Base-by-base conservation (phyloP, 192 early-diverging fungal genomes). In the Umbelopsis sp. region DNA sequence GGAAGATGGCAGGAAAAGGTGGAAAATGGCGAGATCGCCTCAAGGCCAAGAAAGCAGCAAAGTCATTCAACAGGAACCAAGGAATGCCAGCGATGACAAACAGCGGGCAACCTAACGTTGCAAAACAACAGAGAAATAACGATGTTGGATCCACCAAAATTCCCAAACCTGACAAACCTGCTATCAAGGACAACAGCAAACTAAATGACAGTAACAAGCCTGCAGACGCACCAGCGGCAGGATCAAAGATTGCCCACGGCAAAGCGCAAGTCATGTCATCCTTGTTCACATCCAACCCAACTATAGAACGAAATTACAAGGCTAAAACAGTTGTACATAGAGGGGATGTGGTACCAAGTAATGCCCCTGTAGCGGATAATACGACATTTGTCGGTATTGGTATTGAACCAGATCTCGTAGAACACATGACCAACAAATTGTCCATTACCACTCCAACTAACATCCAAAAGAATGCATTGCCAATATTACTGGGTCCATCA, bases 391-490 rank as follows among this genome's bases (percentile, higher is more conserved):
- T 77, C 14, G 89, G 90, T 16, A 87, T 96, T 20, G 96, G 96
- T 8, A 74, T 99, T 25, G 83, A 94, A 59, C 21, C 83, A 6
- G 86, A 94, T 56, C 81, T 99, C 44, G 80, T 82, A 21, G 68
- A 75, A 21, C 92, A 93, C 66, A 76, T 99, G 71, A 66, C 81
- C 20, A 70, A 73, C 22, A 95, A 97, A 62, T 83, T 97, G 74
- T 81, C 82, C 7, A 87, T 98, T n/a, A 77, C 75, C 7, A 84
- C 80, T 36, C 97, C 98, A 6, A 99, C 98, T 2, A 83, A 83
- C 24, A 97, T 99, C 72, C 98, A 99, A 80, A 81, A 85, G 50
- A 89, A 91, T 41, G 90, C 96, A 12, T 85, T 99, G 26, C 95
- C 96, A 2, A 68, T 88, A 22, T 74, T 94, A 41, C 75, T 94